Base-by-base conservation (phyloP, 1,284 basidiomycete genomes). In the Ceratobasidium papillatum region DNA sequence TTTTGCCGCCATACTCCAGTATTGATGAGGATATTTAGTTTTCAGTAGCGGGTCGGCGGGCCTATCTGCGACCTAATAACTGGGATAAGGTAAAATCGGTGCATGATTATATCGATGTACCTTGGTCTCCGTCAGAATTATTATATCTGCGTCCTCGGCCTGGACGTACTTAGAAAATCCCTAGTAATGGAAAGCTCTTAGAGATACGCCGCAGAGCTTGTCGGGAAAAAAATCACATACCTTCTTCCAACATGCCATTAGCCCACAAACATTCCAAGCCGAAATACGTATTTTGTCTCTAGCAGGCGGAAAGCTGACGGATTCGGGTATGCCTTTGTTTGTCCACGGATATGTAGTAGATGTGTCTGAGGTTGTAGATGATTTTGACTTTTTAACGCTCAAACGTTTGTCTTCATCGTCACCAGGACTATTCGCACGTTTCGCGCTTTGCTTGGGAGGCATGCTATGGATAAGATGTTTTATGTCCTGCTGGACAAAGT, bases 101-200 rank as follows among this genome's bases (percentile, higher is more conserved):
- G 9, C 68, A 5, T n/a, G 9, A 49, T 1, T 27, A 5, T 7
- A 38, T 56, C 34, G 19, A 52, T 80, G 61, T 71, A 88, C 91
- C 85, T 94, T 95, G 19, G 93, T 94, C 82, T 95, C 93, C 0
- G 91, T 93, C 62, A 95, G 82, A 12, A 95, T 86, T 38, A 95
- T 83, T 27, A 95, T 85, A 80, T 95, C 93, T 0, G 93, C 88
- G 79, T 94, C 89, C 79, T 95, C 93, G 1, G 93, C 93, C 78
- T 92, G 89, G 32, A 94, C 84, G 79, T 95, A 95, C 78, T 84
- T 81, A 78, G 88, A 90, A 82, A 95, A 94, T 0, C 94, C 93
- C 92, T 94, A 78, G 52, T 49, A 27, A 19, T 8, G 27, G 3
- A 22, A 14, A 12, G 12, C 34, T 1, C 17, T 59, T 36, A 59